A percentile compares a stretch with the other conserved stretches of the same genome.
Conservation (phyloP, 2,329 filamentous ascomycete species). For the Aspergillus fumigatiaffinis region DNA sequence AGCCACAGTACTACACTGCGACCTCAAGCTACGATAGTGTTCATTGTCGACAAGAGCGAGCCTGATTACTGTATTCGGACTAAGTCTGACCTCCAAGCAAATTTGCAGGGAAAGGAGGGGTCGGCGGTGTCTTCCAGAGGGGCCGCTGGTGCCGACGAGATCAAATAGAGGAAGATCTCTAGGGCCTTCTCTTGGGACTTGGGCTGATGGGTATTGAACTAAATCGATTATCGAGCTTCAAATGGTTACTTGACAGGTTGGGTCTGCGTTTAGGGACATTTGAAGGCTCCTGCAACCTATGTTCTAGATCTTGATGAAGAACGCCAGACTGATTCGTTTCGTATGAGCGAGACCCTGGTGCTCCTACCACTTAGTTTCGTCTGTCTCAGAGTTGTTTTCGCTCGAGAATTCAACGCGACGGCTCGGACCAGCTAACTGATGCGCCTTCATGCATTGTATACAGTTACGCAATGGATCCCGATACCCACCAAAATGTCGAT, state of each 20-base stretch:
- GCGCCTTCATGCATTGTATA: not conserved
- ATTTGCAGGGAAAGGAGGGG: conserved; percentile 18
- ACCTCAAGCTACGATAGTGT: not conserved
- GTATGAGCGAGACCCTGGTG: not conserved
- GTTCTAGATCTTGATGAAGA: not conserved
- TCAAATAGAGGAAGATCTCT: conserved; percentile 9
- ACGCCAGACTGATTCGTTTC: not conserved
- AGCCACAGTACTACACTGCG: not conserved
- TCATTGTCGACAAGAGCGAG: conserved; percentile 1
- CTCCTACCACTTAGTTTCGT: not conserved
- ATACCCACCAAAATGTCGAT: not conserved
- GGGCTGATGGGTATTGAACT: not conserved
- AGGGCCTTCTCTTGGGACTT: not conserved
- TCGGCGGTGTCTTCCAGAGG: conserved; percentile 13
- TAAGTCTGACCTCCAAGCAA: conserved; percentile 12
- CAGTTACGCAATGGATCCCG: not conserved
- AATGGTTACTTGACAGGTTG: not conserved
- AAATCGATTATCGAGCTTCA: not conserved
- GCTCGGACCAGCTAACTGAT: not conserved
- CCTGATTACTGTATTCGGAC: not conserved
- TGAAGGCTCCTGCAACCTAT: not conserved
- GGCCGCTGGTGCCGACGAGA: conserved; percentile 14
- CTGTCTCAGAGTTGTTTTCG: not conserved
- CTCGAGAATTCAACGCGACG: not conserved
- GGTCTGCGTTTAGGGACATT: not conserved